These are phyloP conservation scores for Crithidia bombi DNA, from an alignment of 208 protist genomes.

Conservation along the genomic window DNA sequence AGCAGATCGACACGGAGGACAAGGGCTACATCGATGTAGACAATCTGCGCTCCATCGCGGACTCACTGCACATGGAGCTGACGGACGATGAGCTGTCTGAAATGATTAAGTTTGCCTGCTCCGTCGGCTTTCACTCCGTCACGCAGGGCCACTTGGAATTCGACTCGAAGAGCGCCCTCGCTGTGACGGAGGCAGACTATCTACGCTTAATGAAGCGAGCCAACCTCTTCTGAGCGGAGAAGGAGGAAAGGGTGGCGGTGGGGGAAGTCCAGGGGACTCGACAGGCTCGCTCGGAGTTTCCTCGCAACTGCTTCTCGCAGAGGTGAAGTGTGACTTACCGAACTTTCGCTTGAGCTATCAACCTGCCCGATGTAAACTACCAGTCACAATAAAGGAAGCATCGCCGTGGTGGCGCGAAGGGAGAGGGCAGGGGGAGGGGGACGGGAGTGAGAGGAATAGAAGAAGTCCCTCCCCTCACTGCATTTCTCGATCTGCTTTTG, in stretches of 20 bases:
- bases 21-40: constrained; percentile 94
- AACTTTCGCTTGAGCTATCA: too few relatives aligned
- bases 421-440: too few relatives aligned
- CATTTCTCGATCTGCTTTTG: too few relatives aligned
- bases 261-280: too few relatives aligned
- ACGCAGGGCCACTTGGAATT: constrained; percentile 50
- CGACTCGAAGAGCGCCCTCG: constrained; percentile 64
- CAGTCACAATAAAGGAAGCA: too few relatives aligned
- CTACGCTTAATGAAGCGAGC: constrained; percentile 96
- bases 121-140: constrained; percentile 34
- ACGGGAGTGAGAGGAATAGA: too few relatives aligned
- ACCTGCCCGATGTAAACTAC: too few relatives aligned
- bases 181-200: constrained; percentile 95
- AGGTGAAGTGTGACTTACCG: too few relatives aligned
- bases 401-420: too few relatives aligned
- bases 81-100: constrained; percentile 97
- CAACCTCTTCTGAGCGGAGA: constrained; percentile 71
- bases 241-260: background rate
- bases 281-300: too few relatives aligned
- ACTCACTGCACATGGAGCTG: constrained; percentile 92
- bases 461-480: too few relatives aligned
- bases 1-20: constrained; percentile 92
- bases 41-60: constrained; percentile 94
- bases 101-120: constrained; percentile 96
- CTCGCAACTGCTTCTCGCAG: too few relatives aligned